Base-by-base conservation (phyloP, 495 filamentous ascomycete genomes). In the Penicilliopsis zonata region DNA sequence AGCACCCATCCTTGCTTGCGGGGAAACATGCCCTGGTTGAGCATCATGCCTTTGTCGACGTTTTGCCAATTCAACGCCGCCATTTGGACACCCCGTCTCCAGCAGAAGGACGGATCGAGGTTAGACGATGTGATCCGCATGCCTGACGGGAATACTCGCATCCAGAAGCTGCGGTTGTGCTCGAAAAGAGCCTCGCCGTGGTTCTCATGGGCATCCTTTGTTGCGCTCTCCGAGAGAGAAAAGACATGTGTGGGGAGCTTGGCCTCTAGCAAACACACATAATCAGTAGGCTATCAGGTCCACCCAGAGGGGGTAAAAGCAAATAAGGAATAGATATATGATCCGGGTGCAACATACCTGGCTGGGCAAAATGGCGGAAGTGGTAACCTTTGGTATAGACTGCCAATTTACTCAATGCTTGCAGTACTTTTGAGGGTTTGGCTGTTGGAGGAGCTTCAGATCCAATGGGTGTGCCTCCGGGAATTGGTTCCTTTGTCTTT, bases 31-130 rank as follows among this genome's bases (percentile, higher is more conserved):
- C 73, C 88, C 44, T 86, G 75, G 46, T 94, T 94, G 1, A 94
- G 70, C 88, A 95, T 95, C 80, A 85, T 92, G 9, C 84, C 87
- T 35, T 79, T 76, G 46, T 95, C 88, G 46, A 76, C 74, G 34
- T 76, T 78, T 44, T 96, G 88, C 87, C 88, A 96, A 55, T 95
- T 96, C 24, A 95, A 64, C 2, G 88, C 88, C 0, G 92, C 85
- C 27, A 94, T 77, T 57, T 96, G 88, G 3, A 90, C 81, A 7
- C 88, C 88, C 37, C 82, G 77, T 2, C 82, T 65, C 88, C 88
- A 95, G 62, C 85, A 87, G 19, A 75, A 60, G 1, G 70, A 66
- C 1, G 88, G 86, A 42, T 94, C 82, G 7, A 85, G 68, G 45
- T 94, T 96, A 1, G 84, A 85, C 3, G 84, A 92, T 30, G 65